These are phyloP conservation scores for Kazachstania sp. DNA, from an alignment of 1,139 yeast species.

Conservation along the genomic window DNA sequence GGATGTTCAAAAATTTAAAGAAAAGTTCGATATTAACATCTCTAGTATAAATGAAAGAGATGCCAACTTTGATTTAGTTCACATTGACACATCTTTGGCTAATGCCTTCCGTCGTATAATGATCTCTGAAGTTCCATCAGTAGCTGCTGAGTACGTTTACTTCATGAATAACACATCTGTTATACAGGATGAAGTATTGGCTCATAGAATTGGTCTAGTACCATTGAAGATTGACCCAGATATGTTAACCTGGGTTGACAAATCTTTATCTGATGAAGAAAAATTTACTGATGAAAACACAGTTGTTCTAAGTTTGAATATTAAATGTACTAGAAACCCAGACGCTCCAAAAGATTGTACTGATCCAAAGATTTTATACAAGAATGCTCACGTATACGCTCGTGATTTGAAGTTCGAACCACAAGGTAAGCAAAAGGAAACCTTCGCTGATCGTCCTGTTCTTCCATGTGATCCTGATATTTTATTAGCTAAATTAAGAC, in stretches of 20 bases:
- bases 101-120: constrained; percentile 96
- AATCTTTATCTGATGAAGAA: constrained; percentile 52
- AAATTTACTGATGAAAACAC: constrained; percentile 82
- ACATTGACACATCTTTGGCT: constrained; percentile 85
- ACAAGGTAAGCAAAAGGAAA: constrained; percentile 74
- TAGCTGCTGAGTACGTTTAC: constrained; percentile 87
- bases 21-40: constrained; percentile 61
- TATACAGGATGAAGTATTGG: constrained; percentile 91
- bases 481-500: constrained; percentile 82
- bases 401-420: constrained; percentile 84
- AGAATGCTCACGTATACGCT: constrained; percentile 85
- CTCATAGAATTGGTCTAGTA: constrained; percentile 87
- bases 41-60: constrained; percentile 55
- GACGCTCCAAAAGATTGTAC: constrained; percentile 73
- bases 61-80: constrained; percentile 79
- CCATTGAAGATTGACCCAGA: constrained; percentile 95
- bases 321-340: constrained; percentile 76
- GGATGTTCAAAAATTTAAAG: constrained; percentile 75
- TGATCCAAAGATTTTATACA: constrained; percentile 74
- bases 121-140: constrained; percentile 94
- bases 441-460: constrained; percentile 60
- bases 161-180: constrained; percentile 92
- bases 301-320: constrained; percentile 70
- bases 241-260: constrained; percentile 67
- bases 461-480: constrained; percentile 82